These are phyloP conservation scores for Nemania sp. DNA, from an alignment of 2,329 filamentous ascomycete species.

Conservation along the genomic window DNA sequence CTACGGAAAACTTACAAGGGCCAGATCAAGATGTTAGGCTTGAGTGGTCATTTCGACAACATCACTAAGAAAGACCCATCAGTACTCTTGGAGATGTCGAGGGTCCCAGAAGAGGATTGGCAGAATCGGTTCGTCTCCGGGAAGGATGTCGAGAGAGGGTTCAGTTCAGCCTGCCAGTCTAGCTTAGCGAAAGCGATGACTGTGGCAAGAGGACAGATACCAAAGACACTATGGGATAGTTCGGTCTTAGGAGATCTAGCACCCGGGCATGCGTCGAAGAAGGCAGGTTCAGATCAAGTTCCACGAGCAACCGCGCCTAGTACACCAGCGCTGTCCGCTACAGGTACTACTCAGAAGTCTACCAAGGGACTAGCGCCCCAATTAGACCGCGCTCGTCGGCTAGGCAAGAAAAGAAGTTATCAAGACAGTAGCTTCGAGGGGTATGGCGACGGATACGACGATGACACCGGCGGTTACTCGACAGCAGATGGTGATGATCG, in stretches of 20 bases:
- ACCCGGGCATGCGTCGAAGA: constrained; percentile 54
- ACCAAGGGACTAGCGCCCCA: constrained; percentile 57
- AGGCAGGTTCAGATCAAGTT: constrained; percentile 56
- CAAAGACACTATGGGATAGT: constrained; percentile 67
- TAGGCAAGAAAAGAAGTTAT: constrained; percentile 80
- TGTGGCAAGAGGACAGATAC: constrained; percentile 69
- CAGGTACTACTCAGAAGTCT: constrained; percentile 47
- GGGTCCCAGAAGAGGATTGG: constrained; percentile 68
- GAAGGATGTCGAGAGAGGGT: constrained; percentile 66
- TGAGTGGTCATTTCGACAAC: constrained; percentile 73
- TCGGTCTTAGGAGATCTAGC: constrained; percentile 69
- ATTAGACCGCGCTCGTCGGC: constrained; percentile 69
- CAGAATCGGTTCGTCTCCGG: constrained; percentile 65
- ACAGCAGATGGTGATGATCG: constrained; percentile 77
- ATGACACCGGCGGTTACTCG: constrained; percentile 76
- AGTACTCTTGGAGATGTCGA: constrained; percentile 65
- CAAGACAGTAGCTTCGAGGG: constrained; percentile 80
- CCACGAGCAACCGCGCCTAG: constrained; percentile 64
- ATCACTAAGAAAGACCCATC: constrained; percentile 66
- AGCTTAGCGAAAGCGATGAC: constrained; percentile 64
- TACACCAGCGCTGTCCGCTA: constrained; percentile 60
- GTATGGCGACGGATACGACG: constrained; percentile 78
- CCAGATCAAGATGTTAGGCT: constrained; percentile 72
- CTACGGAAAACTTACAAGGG: constrained; percentile 77
- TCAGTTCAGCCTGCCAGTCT: constrained; percentile 59